Percentiles rank a stretch among this genome's conserved stretches.
phyloP scores from a whole-genome alignment of 179 eudicot species.

The Carnegiea gigantea region DNA sequence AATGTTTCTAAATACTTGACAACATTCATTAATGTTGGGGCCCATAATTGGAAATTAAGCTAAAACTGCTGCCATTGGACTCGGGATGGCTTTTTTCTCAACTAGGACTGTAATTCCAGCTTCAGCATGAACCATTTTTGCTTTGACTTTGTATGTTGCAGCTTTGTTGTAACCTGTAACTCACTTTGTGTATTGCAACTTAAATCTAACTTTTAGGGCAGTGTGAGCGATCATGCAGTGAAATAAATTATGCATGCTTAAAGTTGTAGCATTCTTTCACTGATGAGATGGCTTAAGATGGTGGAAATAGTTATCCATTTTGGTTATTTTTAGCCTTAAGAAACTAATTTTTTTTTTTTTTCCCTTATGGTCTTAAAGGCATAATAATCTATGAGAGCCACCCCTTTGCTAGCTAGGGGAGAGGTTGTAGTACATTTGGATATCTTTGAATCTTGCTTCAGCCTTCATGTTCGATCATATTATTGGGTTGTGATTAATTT shows the following conservation, averaged over 20 bases:
- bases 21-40: background rate
- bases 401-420: background rate
- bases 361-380: background rate
- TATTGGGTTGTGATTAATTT: background rate
- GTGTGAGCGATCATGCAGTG: background rate
- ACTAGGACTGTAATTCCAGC: background rate
- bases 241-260: background rate
- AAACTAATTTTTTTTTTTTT: background rate
- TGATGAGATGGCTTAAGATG: background rate
- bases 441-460: background rate
- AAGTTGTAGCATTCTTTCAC: background rate
- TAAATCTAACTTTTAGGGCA: background rate
- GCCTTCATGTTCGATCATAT: background rate
- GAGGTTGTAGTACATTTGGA: background rate
- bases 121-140: background rate
- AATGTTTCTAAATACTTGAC: background rate
- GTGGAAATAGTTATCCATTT: background rate
- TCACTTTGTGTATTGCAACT: background rate
- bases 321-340: background rate
- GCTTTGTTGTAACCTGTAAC: background rate
- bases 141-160: background rate
- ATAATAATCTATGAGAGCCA: background rate
- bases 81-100: background rate
- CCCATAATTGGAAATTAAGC: slow-evolving; percentile 2
- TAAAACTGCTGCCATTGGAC: background rate